A percentile compares a stretch with the other conserved stretches of the same genome.
These are phyloP conservation scores for Colletotrichum karsti DNA, from an alignment of 2,329 filamentous ascomycete genomes.

Conservation along the genomic window DNA sequence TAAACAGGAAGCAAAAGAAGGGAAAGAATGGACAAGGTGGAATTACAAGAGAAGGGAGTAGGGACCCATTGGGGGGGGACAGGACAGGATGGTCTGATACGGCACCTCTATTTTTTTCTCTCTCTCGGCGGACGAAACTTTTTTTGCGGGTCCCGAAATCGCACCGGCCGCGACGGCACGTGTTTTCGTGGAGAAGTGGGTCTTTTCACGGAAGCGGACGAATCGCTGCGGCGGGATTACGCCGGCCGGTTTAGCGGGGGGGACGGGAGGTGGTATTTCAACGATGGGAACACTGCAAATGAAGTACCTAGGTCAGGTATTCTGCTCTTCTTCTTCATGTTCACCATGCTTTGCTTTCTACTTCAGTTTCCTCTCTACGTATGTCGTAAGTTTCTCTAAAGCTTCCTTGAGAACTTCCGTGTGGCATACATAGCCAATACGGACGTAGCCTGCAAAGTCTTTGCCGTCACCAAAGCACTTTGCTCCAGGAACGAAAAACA, in stretches of 20 bases:
- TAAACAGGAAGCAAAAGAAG: neutral
- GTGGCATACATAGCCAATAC: conserved; percentile 79
- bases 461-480: conserved; percentile 73
- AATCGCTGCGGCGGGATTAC: conserved; percentile 13
- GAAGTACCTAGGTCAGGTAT: neutral
- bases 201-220: neutral
- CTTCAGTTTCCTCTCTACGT: conserved; percentile 38
- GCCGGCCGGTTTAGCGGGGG: neutral
- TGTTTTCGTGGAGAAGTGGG: conserved; percentile 27
- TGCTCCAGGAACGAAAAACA: conserved; percentile 78
- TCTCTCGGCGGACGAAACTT: conserved; percentile 33
- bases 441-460: conserved; percentile 78
- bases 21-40: conserved; percentile 1
- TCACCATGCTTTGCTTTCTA: neutral
- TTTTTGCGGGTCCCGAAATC: conserved; percentile 30
- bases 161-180: conserved; percentile 29
- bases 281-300: no score
- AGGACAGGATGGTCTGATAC: conserved; percentile 23
- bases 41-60: conserved; percentile 17
- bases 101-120: conserved; percentile 30
- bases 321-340: neutral
- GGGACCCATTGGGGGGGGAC: conserved; percentile 17
- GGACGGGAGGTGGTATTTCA: neutral
- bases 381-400: conserved; percentile 57
- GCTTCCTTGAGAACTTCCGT: conserved; percentile 75